A percentile compares a stretch with the other conserved stretches of the same genome.
phyloP scores from a whole-genome alignment of 345 rosid genomes.

The Raphanus sativus region DNA sequence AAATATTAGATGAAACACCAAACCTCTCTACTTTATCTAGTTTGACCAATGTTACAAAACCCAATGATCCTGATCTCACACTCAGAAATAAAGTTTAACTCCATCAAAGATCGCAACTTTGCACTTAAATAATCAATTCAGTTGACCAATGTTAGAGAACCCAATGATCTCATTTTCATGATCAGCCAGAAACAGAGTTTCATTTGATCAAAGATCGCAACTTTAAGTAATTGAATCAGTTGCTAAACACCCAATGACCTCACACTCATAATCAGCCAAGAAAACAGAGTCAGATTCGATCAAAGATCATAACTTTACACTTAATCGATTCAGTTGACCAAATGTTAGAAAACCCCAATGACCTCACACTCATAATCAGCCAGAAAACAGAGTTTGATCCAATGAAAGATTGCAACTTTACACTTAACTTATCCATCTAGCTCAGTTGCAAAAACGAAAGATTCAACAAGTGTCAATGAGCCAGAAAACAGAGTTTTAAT shows the following conservation, averaged over 20 bases:
- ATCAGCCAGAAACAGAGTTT: too few species aligned
- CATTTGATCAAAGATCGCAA: too few species aligned
- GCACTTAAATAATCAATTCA: too few species aligned
- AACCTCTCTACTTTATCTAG: not conserved
- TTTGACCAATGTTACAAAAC: not conserved
- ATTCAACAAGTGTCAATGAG: too few species aligned
- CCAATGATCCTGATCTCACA: not conserved
- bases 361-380: not conserved
- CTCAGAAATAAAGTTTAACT: not conserved
- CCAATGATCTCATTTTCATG: too few species aligned
- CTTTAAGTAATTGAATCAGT: too few species aligned
- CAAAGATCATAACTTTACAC: not conserved
- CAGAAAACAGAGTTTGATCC: not conserved
- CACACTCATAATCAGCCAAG: not conserved
- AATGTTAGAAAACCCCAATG: not conserved
- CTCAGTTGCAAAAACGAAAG: too few species aligned
- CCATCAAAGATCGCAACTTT: not conserved
- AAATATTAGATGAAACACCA: too few species aligned
- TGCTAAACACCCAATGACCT: not conserved
- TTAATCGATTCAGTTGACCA: not conserved
- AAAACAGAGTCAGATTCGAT: not conserved
- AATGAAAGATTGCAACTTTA: not conserved
- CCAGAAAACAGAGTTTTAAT: not conserved
- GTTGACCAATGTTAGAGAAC: too few species aligned
- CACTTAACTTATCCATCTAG: too few species aligned